Conservation (phyloP, 2,329 filamentous ascomycete genomes). For the Clonostachys solani region DNA sequence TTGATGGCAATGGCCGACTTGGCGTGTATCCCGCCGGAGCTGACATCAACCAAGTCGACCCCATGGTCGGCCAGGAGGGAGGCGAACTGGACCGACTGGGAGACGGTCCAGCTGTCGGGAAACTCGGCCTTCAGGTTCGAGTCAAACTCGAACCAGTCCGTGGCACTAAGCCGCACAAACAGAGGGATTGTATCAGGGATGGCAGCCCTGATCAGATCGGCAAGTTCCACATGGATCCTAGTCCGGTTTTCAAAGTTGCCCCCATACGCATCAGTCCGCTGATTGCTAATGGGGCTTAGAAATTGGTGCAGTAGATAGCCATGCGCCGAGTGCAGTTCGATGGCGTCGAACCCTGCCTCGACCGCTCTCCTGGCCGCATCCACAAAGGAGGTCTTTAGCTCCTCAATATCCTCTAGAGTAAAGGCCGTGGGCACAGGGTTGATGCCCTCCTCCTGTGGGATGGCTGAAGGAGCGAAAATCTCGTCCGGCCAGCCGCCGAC, state of each 20-base stretch:
- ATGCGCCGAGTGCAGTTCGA: slow-evolving; percentile 34
- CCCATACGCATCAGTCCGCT: slow-evolving; percentile 28
- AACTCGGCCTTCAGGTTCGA: slow-evolving; percentile 39
- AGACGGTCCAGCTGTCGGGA: slow-evolving; percentile 56
- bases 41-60: slow-evolving; percentile 81
- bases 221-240: slow-evolving; percentile 52
- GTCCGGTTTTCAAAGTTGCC: slow-evolving; percentile 58
- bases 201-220: slow-evolving; percentile 42
- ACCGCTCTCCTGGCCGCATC: slow-evolving; percentile 37
- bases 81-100: slow-evolving; percentile 39
- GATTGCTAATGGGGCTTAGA: slow-evolving; percentile 27
- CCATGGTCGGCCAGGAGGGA: slow-evolving; percentile 64
- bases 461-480: slow-evolving; percentile 41
- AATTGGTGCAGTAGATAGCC: slow-evolving; percentile 35
- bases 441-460: slow-evolving; percentile 54
- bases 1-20: slow-evolving; percentile 55
- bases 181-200: slow-evolving; percentile 52
- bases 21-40: slow-evolving; percentile 66
- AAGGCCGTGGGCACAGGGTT: slow-evolving; percentile 59
- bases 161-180: slow-evolving; percentile 53
- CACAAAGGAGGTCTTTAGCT: slow-evolving; percentile 58
- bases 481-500: slow-evolving; percentile 54
- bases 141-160: slow-evolving; percentile 55
- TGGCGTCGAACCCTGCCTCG: slow-evolving; percentile 43
- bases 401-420: slow-evolving; percentile 62